Base-by-base conservation (phyloP, 78 protist genomes). In the Pelomyxa schiedti region DNA sequence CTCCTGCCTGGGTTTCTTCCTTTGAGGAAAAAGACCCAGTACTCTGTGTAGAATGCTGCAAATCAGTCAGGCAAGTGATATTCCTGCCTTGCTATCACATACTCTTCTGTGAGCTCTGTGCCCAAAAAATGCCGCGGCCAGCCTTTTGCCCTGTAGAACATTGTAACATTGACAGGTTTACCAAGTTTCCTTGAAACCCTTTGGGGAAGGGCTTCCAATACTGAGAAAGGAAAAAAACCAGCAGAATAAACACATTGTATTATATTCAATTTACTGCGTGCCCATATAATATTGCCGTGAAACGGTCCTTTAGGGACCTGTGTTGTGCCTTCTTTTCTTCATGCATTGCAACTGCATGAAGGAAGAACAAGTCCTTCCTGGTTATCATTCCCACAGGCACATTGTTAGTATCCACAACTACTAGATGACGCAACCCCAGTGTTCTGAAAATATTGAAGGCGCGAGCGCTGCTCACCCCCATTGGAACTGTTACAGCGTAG, bases 381-480 rank as follows among this genome's bases (percentile, higher is more conserved):
- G 39, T 63, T 40, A 77, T 77, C 40, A 77, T 70, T 2, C 81
- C 81, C 6, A 40, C 2, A 1, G 81, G 76, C 2, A 1, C 42
- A 53, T 24, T 1, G 26, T 1, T 1, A 26, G 4, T 32, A 26
- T 64, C 41, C 37, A 64, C 47, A 28, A 77, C 77, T 28, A 77
- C 81, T 6, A 69, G 1, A 66, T 77, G 81, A 8, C 81, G 73
- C 53, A 77, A 42, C 8, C 81, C 81, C 35, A 77, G 47, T 26
- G 30, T 66, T 3, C 81, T 4, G 37, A 77, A 8, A 38, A 69
- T 1, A 2, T 37, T 3, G 67, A 39, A 70, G 26, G 69, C 30
- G 70, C 42, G 69, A 16, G 58, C 16, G 58, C 58, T 24, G 58
- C 58, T 47, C n/a, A 53, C 4, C 29, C 1, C 8, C 43, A 35